These are phyloP conservation scores for Umbilicus rupestris DNA, from an alignment of 164 flowering plant genomes.

Conservation along the genomic window DNA sequence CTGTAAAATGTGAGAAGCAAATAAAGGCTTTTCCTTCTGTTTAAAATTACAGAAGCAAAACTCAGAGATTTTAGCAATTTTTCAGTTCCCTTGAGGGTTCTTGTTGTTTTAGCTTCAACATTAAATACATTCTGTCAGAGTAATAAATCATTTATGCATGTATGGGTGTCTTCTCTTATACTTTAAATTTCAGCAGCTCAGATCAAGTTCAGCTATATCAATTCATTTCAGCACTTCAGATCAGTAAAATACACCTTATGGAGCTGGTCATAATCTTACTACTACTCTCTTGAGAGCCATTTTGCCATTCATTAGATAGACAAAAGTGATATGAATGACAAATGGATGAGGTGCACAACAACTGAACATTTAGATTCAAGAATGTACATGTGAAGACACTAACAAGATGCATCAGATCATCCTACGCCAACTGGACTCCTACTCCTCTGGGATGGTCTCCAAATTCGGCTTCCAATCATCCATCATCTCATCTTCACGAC, in stretches of 20 bases:
- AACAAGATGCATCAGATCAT: background rate
- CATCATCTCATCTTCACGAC: background rate
- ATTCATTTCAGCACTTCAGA: no score
- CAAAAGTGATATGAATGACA: background rate
- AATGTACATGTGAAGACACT: no score
- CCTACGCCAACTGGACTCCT: background rate
- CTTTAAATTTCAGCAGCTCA: no score
- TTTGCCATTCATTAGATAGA: background rate
- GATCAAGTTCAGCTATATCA: no score
- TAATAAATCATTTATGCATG: conserved; percentile 4
- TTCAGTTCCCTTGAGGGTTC: background rate
- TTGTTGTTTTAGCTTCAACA: background rate
- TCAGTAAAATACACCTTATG: no score
- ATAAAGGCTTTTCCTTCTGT: background rate
- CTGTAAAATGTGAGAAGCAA: conserved; percentile 6
- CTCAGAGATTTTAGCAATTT: background rate
- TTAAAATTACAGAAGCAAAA: background rate
- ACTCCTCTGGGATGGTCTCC: conserved; percentile 1
- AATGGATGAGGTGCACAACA: background rate
- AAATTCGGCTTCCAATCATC: background rate
- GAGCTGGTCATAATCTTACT: no score
- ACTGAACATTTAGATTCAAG: no score
- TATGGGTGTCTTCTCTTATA: no score
- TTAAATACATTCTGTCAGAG: background rate
- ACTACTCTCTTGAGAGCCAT: no score